These are phyloP conservation scores for Fusarium agapanthi DNA, from an alignment of 2,329 filamentous ascomycete species.

Conservation along the genomic window DNA sequence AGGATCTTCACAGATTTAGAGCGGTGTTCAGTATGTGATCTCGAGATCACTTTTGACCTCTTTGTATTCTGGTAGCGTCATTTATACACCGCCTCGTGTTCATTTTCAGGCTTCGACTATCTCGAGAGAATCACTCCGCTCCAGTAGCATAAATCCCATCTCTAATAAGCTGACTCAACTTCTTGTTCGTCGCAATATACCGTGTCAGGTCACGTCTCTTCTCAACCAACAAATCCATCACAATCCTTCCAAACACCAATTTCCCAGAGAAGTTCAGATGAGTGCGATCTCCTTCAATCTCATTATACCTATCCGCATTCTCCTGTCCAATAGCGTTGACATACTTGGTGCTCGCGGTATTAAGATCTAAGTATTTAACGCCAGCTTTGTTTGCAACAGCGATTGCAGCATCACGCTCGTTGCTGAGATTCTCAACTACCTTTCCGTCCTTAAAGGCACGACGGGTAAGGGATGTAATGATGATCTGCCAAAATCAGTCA, in stretches of 20 bases:
- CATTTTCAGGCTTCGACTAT: neutral
- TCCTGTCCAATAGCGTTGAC: constrained; percentile 12
- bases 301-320: constrained; percentile 10
- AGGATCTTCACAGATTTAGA: accelerated
- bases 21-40: neutral
- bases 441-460: constrained; percentile 8
- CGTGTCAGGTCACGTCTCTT: constrained; percentile 3
- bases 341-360: constrained; percentile 8
- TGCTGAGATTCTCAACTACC: neutral
- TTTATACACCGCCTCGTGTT: accelerated
- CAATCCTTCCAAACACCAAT: constrained; percentile 5
- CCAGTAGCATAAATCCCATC: neutral
- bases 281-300: constrained; percentile 10
- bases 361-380: neutral
- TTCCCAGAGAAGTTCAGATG: constrained; percentile 10
- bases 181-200: neutral
- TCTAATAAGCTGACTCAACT: constrained; percentile 1
- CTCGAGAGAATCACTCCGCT: neutral
- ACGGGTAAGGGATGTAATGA: constrained; percentile 8
- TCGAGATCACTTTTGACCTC: neutral
- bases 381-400: neutral
- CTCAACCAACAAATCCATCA: constrained; percentile 8
- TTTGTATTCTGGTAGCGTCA: neutral
- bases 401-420: constrained; percentile 11
- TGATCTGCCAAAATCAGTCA: neutral